These are phyloP conservation scores for Debaryomycetaceae sp. DNA, from an alignment of 1,139 yeast genomes.

Conservation along the genomic window DNA sequence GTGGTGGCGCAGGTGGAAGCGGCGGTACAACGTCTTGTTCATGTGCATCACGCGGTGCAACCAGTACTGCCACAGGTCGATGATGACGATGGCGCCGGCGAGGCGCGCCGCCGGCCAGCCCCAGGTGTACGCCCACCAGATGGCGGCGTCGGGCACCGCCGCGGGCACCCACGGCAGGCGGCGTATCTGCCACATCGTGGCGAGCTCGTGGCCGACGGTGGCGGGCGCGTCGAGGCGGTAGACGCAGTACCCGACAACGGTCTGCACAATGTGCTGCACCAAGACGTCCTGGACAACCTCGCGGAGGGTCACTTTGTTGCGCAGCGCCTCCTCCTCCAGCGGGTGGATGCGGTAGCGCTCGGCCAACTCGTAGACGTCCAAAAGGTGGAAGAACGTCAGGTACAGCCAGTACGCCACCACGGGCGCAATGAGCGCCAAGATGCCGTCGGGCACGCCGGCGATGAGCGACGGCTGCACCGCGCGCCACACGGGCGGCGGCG, in stretches of 20 bases:
- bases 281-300: constrained; percentile 80
- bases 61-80: constrained; percentile 95
- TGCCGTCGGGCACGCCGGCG: constrained; percentile 65
- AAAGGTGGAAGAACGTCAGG: constrained; percentile 66
- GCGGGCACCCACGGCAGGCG: constrained; percentile 27
- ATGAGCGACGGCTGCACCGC: constrained; percentile 38
- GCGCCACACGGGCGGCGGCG: constrained; percentile 13
- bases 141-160: constrained; percentile 38
- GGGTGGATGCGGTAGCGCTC: constrained; percentile 89
- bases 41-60: constrained; percentile 85
- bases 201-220: constrained; percentile 69
- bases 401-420: constrained; percentile 79
- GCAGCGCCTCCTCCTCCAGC: constrained; percentile 69
- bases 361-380: constrained; percentile 71
- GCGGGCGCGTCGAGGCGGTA: constrained; percentile 58
- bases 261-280: constrained; percentile 79
- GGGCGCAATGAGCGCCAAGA: constrained; percentile 70
- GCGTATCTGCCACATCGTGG: constrained; percentile 63
- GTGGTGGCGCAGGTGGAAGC: constrained; percentile 93
- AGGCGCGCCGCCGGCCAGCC: constrained; percentile 59
- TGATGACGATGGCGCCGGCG: constrained; percentile 59
- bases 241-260: constrained; percentile 58
- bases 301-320: constrained; percentile 67
- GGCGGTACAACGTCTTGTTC: constrained; percentile 68
- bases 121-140: constrained; percentile 52